Evolutionary conservation across 2,329 filamentous ascomycete genomes (phyloP).

Genomic region (Colletotrichum gigasporum): DNA sequence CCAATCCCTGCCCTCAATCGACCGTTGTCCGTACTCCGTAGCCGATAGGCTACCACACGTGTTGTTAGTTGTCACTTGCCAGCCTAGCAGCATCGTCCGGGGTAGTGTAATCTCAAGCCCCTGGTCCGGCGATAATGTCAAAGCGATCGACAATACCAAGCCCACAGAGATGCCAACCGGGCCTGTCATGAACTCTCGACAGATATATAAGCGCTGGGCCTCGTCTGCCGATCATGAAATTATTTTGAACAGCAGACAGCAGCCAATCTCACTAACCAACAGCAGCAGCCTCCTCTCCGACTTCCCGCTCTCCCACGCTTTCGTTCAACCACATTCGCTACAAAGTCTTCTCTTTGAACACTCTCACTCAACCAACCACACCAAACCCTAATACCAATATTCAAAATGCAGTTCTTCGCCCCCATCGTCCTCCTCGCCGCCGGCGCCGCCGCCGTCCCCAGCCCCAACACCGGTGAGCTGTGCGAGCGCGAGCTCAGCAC

Average conservation of each 20-base stretch:
- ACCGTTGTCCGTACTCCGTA: too few species aligned
- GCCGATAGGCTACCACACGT: constrained; percentile 6
- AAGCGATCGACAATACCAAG: not conserved
- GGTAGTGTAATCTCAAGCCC: constrained; percentile 27
- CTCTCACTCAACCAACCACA: not conserved
- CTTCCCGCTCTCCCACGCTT: not conserved
- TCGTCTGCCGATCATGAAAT: not conserved
- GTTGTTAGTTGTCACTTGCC: not conserved
- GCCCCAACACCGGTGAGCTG: constrained; percentile 12
- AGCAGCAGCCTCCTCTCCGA: constrained; percentile 6
- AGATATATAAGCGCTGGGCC: constrained; percentile 22
- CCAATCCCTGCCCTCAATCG: too few species aligned
- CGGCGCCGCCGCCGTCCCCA: constrained; percentile 14
- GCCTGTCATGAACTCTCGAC: not conserved
- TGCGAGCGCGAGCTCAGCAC: constrained; percentile 20
- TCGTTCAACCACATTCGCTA: constrained; percentile 8
- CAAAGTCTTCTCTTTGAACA: not conserved
- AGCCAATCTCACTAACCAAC: constrained; percentile 6
- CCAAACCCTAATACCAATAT: not conserved
- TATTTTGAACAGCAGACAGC: not conserved
- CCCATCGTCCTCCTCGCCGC: constrained; percentile 23
- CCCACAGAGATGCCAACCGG: too few species aligned
- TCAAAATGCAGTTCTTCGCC: constrained; percentile 25
- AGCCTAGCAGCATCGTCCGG: constrained; percentile 16
- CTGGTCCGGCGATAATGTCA: constrained; percentile 5